phyloP scores from a whole-genome alignment of 2,329 filamentous ascomycete genomes.

The Fusarium mangiferae region DNA sequence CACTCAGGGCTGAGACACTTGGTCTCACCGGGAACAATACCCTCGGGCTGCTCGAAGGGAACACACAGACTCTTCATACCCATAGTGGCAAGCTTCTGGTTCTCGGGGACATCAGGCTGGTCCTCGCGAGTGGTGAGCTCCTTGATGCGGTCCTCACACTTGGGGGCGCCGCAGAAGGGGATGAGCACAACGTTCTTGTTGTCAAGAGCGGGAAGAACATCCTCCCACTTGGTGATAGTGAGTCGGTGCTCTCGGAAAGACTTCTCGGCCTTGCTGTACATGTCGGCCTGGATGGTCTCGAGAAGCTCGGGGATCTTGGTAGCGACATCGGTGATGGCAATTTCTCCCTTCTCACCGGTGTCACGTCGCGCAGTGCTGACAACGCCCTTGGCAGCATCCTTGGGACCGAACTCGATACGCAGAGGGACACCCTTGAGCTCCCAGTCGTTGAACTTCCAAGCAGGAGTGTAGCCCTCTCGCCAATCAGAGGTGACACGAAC shows the following conservation, averaged over 20 bases:
- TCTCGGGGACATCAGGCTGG: constrained; percentile 62
- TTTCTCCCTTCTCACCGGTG: constrained; percentile 82
- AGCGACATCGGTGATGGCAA: constrained; percentile 78
- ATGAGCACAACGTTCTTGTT: constrained; percentile 93
- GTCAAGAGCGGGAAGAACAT: constrained; percentile 91
- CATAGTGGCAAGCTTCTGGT: constrained; percentile 67
- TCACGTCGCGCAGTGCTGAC: constrained; percentile 90
- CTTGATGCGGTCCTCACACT: constrained; percentile 96
- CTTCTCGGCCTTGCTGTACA: constrained; percentile 79
- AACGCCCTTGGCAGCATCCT: constrained; percentile 86
- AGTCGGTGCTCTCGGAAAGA: constrained; percentile 84
- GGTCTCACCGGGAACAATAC: constrained; percentile 80
- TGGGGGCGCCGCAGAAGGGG: constrained; percentile 82
- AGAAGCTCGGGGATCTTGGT: constrained; percentile 82
- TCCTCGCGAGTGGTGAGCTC: constrained; percentile 83
- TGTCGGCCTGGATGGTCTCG: constrained; percentile 87
- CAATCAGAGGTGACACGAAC: constrained; percentile 84
- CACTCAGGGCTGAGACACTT: constrained; percentile 95
- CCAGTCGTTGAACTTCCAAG: constrained; percentile 99
- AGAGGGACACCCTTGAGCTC: constrained; percentile 96
- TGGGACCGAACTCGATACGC: constrained; percentile 94
- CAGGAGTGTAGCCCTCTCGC: constrained; percentile 91
- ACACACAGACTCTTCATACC: constrained; percentile 79
- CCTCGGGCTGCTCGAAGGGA: constrained; percentile 84
- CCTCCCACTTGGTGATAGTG: constrained; percentile 85